Evolutionary conservation across 306 rosid species (phyloP).

Genomic region (Comarum palustre): DNA sequence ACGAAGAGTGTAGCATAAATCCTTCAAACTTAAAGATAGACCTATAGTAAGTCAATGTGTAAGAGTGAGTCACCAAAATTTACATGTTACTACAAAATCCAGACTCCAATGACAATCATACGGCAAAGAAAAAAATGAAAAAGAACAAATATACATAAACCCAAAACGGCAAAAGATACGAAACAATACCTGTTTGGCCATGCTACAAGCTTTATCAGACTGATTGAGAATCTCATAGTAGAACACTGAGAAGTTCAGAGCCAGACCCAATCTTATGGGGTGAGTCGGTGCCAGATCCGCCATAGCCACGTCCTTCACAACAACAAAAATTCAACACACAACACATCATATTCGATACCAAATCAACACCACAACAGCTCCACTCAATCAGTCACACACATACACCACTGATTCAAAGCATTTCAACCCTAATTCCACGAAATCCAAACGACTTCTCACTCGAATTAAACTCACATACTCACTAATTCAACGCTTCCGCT

Average conservation of each 20-base stretch:
- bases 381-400: not conserved
- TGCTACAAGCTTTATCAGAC: conserved; percentile 69
- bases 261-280: conserved; percentile 77
- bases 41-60: not conserved
- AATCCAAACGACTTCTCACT: not conserved
- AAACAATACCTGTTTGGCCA: conserved; percentile 70
- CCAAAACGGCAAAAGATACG: not conserved
- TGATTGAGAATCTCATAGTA: conserved; percentile 76
- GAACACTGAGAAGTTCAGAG: conserved; percentile 73
- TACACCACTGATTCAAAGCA: not conserved
- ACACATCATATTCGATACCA: not conserved
- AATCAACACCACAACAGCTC: not conserved
- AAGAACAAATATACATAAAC: not conserved
- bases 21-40: not conserved
- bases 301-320: conserved; percentile 49
- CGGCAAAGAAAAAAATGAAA: no score
- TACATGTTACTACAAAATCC: not conserved
- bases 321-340: conserved; percentile 1
- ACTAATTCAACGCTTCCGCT: not conserved
- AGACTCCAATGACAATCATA: not conserved
- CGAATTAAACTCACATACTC: not conserved
- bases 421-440: not conserved
- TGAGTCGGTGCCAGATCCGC: conserved; percentile 73
- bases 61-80: not conserved
- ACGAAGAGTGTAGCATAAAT: not conserved